Evolutionary conservation across 1,284 basidiomycete genomes (phyloP).

Genomic region (Ceratobasidium sp.): DNA sequence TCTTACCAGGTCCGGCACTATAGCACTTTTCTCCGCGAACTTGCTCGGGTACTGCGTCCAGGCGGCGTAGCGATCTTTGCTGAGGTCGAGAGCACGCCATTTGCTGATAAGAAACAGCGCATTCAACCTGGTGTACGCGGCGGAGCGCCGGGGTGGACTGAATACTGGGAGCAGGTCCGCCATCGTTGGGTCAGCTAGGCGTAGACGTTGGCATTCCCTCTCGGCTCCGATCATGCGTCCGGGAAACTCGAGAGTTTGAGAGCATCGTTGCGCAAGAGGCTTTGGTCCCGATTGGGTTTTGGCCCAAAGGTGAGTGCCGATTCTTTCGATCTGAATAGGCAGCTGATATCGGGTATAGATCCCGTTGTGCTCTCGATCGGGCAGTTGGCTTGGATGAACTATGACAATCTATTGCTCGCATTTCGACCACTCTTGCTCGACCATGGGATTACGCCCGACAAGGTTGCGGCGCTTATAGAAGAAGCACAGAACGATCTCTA

Average conservation of each 20-base stretch:
- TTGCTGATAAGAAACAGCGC: slow-evolving; percentile 54
- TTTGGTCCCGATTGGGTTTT: slow-evolving; percentile 64
- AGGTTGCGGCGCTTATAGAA: slow-evolving; percentile 60
- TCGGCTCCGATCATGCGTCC: slow-evolving; percentile 57
- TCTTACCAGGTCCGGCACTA: slow-evolving; percentile 62
- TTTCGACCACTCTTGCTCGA: slow-evolving; percentile 64
- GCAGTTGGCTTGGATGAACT: slow-evolving; percentile 72
- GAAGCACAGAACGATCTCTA: slow-evolving; percentile 71
- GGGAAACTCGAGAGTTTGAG: slow-evolving; percentile 57
- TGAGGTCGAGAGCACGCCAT: slow-evolving; percentile 62
- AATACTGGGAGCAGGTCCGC: slow-evolving; percentile 65
- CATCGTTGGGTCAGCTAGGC: slow-evolving; percentile 57
- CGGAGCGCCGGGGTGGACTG: slow-evolving; percentile 62
- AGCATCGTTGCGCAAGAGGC: slow-evolving; percentile 59
- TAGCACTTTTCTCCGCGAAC: slow-evolving; percentile 62
- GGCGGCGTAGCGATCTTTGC: slow-evolving; percentile 71
- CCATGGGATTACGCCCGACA: slow-evolving; percentile 58
- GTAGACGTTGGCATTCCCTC: slow-evolving; percentile 65
- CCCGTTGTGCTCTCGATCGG: slow-evolving; percentile 62
- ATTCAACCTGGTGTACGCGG: slow-evolving; percentile 55
- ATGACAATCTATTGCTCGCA: slow-evolving; percentile 66
- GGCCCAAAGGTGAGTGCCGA: slow-evolving; percentile 50
- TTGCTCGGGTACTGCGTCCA: slow-evolving; percentile 67
- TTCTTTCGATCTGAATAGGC: background rate
- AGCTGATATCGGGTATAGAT: slow-evolving; percentile 44